Evolutionary conservation across 2,329 filamentous ascomycete genomes (phyloP).

Genomic region (Calonectria multiphialidica): DNA sequence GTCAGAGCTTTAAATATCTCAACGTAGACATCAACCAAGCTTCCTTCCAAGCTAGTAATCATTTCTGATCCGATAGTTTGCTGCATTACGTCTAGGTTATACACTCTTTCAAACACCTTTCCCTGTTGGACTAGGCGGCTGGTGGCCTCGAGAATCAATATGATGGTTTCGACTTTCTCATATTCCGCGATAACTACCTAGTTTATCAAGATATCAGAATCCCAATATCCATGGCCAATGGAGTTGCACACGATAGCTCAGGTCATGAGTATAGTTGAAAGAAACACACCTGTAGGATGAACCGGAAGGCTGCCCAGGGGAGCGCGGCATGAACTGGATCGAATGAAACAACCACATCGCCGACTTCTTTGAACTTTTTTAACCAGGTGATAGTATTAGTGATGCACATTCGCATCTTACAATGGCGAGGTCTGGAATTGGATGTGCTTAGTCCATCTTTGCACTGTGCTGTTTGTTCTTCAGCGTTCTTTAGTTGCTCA

Average conservation of each 20-base stretch:
- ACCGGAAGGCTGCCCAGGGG: not conserved
- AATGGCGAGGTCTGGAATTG: not conserved
- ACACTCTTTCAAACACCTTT: not conserved
- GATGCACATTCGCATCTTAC: not conserved
- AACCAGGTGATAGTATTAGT: not conserved
- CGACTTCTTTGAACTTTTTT: not conserved
- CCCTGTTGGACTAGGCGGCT: not conserved
- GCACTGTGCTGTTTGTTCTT: not conserved
- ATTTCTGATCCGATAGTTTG: not conserved
- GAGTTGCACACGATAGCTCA: not conserved
- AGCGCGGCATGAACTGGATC: not conserved
- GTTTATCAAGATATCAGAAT: not conserved
- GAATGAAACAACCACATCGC: not conserved
- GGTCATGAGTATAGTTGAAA: not conserved
- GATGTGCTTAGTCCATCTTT: not conserved
- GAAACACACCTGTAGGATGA: not conserved
- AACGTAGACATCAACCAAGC: not conserved
- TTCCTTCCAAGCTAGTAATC: not conserved
- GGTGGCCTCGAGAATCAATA: not conserved
- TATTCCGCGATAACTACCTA: not conserved
- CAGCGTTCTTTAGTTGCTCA: too few relatives aligned
- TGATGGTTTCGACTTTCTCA: not conserved
- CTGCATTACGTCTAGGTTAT: not conserved
- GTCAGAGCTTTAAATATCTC: not conserved
- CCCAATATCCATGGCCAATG: not conserved